Percentiles rank a stretch among this genome's conserved stretches.
Conservation (phyloP, 345 rosid genomes). For the Eucalyptus microcorys region DNA sequence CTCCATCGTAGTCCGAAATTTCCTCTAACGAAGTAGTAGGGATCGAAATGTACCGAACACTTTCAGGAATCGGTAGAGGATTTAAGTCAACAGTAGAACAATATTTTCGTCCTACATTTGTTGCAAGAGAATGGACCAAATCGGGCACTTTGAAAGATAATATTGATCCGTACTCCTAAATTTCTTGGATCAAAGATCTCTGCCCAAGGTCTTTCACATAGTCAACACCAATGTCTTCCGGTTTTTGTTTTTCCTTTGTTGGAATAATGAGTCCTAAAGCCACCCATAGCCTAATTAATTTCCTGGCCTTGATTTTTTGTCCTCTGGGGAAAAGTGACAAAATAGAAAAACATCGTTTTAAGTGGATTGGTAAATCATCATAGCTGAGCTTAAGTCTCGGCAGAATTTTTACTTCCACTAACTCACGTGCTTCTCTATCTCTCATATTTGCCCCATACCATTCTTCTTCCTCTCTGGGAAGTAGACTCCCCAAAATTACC, state of each 20-base stretch:
- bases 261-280: neutral
- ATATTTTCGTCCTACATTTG: neutral
- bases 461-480: accelerated
- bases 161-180: accelerated
- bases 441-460: neutral
- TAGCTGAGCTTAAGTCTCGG: neutral
- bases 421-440: neutral
- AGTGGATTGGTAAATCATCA: neutral
- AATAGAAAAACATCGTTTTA: neutral
- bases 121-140: neutral
- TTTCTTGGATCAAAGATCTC: neutral
- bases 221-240: neutral
- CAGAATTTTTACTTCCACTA: neutral
- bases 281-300: neutral
- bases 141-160: neutral
- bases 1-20: neutral
- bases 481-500: neutral
- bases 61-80: accelerated
- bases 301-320: accelerated
- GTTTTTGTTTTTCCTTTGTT: neutral
- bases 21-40: accelerated
- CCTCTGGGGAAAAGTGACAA: neutral
- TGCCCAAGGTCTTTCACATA: neutral
- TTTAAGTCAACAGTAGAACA: neutral
- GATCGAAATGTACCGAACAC: neutral